phyloP scores from a whole-genome alignment of 768 basidiomycete species.

The Hebeloma cylindrosporum region DNA sequence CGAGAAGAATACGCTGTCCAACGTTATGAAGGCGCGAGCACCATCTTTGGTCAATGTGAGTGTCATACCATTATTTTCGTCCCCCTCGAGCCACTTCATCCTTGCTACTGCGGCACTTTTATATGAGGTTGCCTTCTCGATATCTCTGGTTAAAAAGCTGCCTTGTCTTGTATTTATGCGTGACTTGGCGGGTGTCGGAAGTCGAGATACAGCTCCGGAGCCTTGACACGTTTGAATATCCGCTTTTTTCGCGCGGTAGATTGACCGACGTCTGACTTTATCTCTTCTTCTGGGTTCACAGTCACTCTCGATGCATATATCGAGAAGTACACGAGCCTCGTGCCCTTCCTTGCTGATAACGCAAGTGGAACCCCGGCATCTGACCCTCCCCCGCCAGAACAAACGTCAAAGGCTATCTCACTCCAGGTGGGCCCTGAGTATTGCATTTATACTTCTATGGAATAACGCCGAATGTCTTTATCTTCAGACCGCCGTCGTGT shows the following conservation, averaged over 20 bases:
- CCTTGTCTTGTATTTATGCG: too few species aligned
- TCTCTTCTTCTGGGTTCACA: slow-evolving; percentile 26
- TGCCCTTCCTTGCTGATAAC: slow-evolving; percentile 58
- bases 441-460: neutral
- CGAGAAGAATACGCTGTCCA: slow-evolving; percentile 73
- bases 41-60: slow-evolving; percentile 73
- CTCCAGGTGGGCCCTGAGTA: slow-evolving; percentile 46
- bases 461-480: neutral
- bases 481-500: slow-evolving; percentile 56
- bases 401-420: slow-evolving; percentile 65
- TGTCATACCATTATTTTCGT: slow-evolving; percentile 17
- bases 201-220: too few species aligned
- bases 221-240: slow-evolving; percentile 6
- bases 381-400: slow-evolving; percentile 63
- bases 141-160: too few species aligned
- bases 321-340: slow-evolving; percentile 67
- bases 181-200: too few species aligned
- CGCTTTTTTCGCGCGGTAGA: slow-evolving; percentile 6
- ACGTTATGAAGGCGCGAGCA: slow-evolving; percentile 81
- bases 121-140: neutral
- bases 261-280: slow-evolving; percentile 8
- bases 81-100: neutral
- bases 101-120: too few species aligned
- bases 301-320: slow-evolving; percentile 82
- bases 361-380: slow-evolving; percentile 51